phyloP scores from a whole-genome alignment of 2,329 filamentous ascomycete genomes.

The Sphaerulina populicola region DNA sequence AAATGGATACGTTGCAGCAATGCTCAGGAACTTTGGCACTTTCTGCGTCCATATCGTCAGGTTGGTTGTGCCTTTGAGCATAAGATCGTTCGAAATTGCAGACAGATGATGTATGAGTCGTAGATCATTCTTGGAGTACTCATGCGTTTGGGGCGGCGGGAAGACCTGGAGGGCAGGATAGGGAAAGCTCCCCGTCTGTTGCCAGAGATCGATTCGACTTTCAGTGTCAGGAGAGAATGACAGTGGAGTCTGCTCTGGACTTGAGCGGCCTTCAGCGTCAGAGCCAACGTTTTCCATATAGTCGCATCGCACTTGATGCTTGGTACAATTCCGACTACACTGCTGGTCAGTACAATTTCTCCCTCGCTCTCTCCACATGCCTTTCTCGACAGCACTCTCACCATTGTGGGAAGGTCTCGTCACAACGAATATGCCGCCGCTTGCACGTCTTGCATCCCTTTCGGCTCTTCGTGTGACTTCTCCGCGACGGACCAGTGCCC shows the following conservation, averaged over 20 bases:
- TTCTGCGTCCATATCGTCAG: slow-evolving; percentile 90
- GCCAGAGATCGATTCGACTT: slow-evolving; percentile 72
- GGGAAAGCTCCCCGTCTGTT: slow-evolving; percentile 72
- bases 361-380: neutral
- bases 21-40: slow-evolving; percentile 81
- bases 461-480: slow-evolving; percentile 95
- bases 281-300: slow-evolving; percentile 80
- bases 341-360: neutral
- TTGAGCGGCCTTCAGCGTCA: slow-evolving; percentile 48
- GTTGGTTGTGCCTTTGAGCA: slow-evolving; percentile 60
- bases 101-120: slow-evolving; percentile 86
- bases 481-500: slow-evolving; percentile 81
- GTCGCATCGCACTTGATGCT: slow-evolving; percentile 96
- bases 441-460: slow-evolving; percentile 99
- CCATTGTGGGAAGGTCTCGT: slow-evolving; percentile 98
- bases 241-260: slow-evolving; percentile 53
- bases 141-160: slow-evolving; percentile 63
- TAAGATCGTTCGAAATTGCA: slow-evolving; percentile 74
- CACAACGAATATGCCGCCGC: slow-evolving; percentile 91
- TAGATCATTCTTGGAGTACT: slow-evolving; percentile 68
- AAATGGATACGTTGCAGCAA: slow-evolving; percentile 73
- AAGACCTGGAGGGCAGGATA: slow-evolving; percentile 74
- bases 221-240: slow-evolving; percentile 84
- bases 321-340: slow-evolving; percentile 86
- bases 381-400: slow-evolving; percentile 40